Evolutionary conservation across 257 asterid genomes (phyloP).

Genomic region (Parsonsia alboflavescens): DNA sequence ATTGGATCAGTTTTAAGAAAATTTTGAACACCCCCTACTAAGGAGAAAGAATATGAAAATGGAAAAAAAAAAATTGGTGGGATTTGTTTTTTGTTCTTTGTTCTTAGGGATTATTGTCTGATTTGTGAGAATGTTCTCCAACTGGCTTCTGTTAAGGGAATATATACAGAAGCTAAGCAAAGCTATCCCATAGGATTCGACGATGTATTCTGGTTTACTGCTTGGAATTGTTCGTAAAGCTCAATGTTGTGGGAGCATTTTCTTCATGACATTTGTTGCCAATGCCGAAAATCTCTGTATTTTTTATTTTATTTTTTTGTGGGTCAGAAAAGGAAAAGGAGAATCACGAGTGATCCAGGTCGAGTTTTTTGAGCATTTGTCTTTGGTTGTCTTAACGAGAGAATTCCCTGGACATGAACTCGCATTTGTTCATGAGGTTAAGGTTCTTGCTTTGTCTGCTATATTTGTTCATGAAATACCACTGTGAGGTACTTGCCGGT

Average conservation of each 20-base stretch:
- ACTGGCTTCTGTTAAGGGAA: background rate
- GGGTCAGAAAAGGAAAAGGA: too few species aligned
- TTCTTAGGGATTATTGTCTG: background rate
- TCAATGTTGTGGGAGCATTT: background rate
- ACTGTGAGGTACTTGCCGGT: constrained; percentile 85
- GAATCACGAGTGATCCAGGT: too few species aligned
- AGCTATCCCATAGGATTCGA: background rate
- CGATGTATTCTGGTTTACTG: background rate
- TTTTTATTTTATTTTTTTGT: too few species aligned
- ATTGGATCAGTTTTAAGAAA: too few species aligned
- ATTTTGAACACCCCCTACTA: too few species aligned
- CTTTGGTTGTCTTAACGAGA: too few species aligned
- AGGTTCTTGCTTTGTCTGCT: constrained; percentile 62
- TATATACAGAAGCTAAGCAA: background rate
- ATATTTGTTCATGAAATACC: constrained; percentile 88
- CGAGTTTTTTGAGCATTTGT: too few species aligned
- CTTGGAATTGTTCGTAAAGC: constrained; percentile 3
- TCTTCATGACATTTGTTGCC: constrained; percentile 2
- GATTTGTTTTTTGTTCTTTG: too few species aligned
- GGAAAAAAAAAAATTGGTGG: background rate
- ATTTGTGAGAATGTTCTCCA: background rate
- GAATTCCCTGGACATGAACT: too few species aligned
- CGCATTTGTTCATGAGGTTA: constrained; percentile 18
- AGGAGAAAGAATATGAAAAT: background rate
- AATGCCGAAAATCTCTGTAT: background rate